Percentiles rank a stretch among this genome's conserved stretches.
These are phyloP conservation scores for Pulveroboletus sp. DNA, from an alignment of 768 basidiomycete species.

Conservation along the genomic window DNA sequence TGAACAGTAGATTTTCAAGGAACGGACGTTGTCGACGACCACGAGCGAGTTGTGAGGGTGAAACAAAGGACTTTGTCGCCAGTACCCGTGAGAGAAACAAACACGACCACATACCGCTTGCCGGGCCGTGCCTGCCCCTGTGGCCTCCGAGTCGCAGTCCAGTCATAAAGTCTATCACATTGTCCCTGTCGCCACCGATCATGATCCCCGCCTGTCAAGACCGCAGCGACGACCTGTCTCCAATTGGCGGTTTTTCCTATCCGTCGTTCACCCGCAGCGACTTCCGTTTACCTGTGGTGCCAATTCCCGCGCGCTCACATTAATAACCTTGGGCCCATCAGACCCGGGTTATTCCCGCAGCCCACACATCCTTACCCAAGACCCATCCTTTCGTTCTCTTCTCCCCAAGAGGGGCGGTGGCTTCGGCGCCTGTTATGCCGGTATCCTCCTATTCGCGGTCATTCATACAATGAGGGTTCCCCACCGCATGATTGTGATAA, in stretches of 20 bases:
- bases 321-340: no score
- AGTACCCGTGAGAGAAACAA: slow-evolving; percentile 3
- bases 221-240: no score
- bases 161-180: slow-evolving; percentile 5
- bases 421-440: background rate
- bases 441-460: background rate
- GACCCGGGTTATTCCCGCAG: slow-evolving; percentile 2
- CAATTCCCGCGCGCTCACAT: slow-evolving; percentile 2
- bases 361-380: background rate
- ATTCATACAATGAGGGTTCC: background rate
- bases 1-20: slow-evolving; percentile 23
- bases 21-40: slow-evolving; percentile 21
- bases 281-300: background rate
- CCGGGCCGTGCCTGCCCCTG: background rate
- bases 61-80: background rate
- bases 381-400: background rate
- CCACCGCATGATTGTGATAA: slow-evolving; percentile 1
- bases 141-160: background rate
- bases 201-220: no score
- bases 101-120: slow-evolving; percentile 8
- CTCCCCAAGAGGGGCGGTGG: background rate
- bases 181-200: slow-evolving; percentile 2
- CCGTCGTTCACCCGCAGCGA: background rate
- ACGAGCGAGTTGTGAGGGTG: background rate
- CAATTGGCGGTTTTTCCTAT: background rate